Evolutionary conservation across 2,329 filamentous ascomycete species (phyloP), one percentile per base, ranked within the genome.

Genomic region (Colletotrichum euphorbiae): DNA sequence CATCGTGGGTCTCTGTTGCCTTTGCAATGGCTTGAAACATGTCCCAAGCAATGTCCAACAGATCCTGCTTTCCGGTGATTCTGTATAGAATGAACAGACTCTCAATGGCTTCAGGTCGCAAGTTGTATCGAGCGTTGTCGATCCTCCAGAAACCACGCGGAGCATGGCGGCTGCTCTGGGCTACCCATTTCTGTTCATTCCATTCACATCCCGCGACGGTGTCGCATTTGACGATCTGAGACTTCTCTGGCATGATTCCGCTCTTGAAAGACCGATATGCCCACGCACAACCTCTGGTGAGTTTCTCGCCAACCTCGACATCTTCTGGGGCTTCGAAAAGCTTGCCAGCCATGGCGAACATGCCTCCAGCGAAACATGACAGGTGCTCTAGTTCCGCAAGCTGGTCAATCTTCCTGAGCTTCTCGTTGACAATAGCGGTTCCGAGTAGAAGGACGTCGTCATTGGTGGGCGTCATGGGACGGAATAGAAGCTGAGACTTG

Each of bases 61-160:
- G 81, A 43, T 82, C 78, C 2, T 76, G 56, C 36, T 83, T 77
- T 3, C 82, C 85, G 0, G 84, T 87, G 48, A 86, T 79, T 19
- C 85, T 82, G 72, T 86, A 87, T 72, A 87, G 79, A 54, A 86
- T 73, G 69, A 88, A 87, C n/a, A 87, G 78, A 72, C 82, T 84
- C 75, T 85, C 84, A 48, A 85, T 81, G n/a, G 83, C 84, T 69
- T 86, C 83, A 0, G 83, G 82, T 0, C 85, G 77, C 31, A 87
- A 78, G 19, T 84, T 76, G 68, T 87, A 87, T 4, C 82, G 80
- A 0, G 84, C 75, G 57, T 87, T 84, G 0, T 78, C 83, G 19
- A 80, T 79, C 70, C 89, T 85, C 59, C 84, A 89, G 76, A 92
- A 94, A 0, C 92, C 92, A 8, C 85, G 83, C 4, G 78, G 74